Base-by-base conservation (phyloP, 2,329 filamentous ascomycete species). In the Cladosporium oxysporum region DNA sequence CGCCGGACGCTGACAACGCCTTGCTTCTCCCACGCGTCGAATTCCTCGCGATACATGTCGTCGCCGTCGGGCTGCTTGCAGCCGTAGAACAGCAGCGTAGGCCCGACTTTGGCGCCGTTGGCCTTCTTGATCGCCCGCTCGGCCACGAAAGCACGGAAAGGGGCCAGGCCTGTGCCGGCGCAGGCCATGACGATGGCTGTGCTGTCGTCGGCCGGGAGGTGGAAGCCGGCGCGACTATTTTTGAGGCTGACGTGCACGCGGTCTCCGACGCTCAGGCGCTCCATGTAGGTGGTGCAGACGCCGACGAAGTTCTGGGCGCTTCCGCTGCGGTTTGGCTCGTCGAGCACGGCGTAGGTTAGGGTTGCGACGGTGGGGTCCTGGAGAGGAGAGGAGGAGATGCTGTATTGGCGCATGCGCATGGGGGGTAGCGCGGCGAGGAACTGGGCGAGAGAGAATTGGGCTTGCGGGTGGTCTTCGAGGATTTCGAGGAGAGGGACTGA, bases 371-470 rank as follows among this genome's bases (percentile, higher is more conserved):
- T 74, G 8, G 77, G 75, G 8, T 76, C 72, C 55, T 79, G 75
- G 29, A 80, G 76, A 23, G 78, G 80, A 8, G 67, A 69, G 18
- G 70, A 72, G 16, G 70, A 72, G 60, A 72, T 71, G 59, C 66
- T 67, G 65, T 71, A 72, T 37, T 70, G 69, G 16, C 70, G 57
- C 21, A 66, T 60, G 33, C 90, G 87, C 87, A 94, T 91, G 0
- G 90, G 89, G 1, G 90, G 89, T 0, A 92, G 83, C 83, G 92
- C 88, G 35, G 83, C 82, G 5, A 93, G 81, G 79, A 90, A 93
- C 18, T 85, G 78, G 5, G 83, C 83, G 35, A 52, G 93, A 82
- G 89, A 83, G 0, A 93, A 77, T 2, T 83, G 77, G 35, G 90
- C 80, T 0, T 81, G 77, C 0, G 84, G 81, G 71, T 87, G 88